A percentile compares a stretch with the other conserved stretches of the same genome.
Conservation (phyloP, 1,139 yeast species). For the Scheffersomyces quercinus region DNA sequence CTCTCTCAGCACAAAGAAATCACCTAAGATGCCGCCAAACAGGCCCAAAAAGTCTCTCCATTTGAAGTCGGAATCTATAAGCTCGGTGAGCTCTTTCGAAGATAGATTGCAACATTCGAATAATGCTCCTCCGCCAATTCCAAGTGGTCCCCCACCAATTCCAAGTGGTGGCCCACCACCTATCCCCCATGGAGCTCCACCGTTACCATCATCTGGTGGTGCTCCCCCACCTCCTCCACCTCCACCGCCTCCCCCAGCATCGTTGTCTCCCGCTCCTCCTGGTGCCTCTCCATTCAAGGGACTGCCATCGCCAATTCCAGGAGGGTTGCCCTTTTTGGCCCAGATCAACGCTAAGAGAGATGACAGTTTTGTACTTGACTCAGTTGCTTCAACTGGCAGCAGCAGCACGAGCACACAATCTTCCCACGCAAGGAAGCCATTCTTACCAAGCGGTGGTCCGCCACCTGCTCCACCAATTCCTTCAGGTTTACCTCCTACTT, state of each 20-base stretch:
- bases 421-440: constrained; percentile 18
- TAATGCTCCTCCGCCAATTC: constrained; percentile 12
- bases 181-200: constrained; percentile 22
- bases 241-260: constrained; percentile 12
- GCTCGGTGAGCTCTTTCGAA: constrained; percentile 7
- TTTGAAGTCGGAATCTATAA: constrained; percentile 16
- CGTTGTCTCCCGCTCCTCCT: constrained; percentile 15
- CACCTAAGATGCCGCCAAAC: constrained; percentile 28
- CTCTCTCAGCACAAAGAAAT: constrained; percentile 8
- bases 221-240: constrained; percentile 10
- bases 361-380: constrained; percentile 61
- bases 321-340: constrained; percentile 50
- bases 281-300: constrained; percentile 8
- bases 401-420: constrained; percentile 1
- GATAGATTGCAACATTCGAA: background rate
- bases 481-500: constrained; percentile 10
- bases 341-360: constrained; percentile 57
- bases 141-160: constrained; percentile 15
- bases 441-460: constrained; percentile 14
- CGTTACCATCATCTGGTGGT: constrained; percentile 14
- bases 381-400: constrained; percentile 2
- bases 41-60: constrained; percentile 35
- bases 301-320: constrained; percentile 5
- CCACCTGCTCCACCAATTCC: constrained; percentile 14
- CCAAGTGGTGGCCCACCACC: constrained; percentile 16